phyloP scores from a whole-genome alignment of 164 flowering plant genomes.

The Tetracentron sinense region DNA sequence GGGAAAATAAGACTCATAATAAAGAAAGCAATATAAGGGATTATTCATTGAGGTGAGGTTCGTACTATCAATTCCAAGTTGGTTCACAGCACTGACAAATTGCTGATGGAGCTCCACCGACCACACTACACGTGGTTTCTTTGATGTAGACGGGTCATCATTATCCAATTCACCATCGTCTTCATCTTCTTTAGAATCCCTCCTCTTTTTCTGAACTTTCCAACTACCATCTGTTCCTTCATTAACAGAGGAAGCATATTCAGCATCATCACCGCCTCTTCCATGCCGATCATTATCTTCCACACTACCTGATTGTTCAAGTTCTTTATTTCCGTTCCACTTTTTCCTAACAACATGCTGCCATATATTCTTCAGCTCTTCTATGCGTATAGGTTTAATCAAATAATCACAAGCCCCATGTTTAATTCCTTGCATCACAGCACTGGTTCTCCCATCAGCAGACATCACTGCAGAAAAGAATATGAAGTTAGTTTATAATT shows the following conservation, averaged over 20 bases:
- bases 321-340: constrained; percentile 52
- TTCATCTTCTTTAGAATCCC: constrained; percentile 51
- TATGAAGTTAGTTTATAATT: constrained; percentile 8
- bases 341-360: constrained; percentile 82
- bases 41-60: constrained; percentile 11
- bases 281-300: constrained; percentile 55
- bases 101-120: constrained; percentile 87
- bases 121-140: constrained; percentile 95
- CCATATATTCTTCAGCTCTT: constrained; percentile 81
- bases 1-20: background rate
- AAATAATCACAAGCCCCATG: constrained; percentile 95
- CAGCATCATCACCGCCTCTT: constrained; percentile 48
- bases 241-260: constrained; percentile 55
- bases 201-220: constrained; percentile 52
- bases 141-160: constrained; percentile 62
- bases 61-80: constrained; percentile 92
- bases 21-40: constrained; percentile 2
- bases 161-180: constrained; percentile 64
- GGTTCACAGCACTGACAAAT: constrained; percentile 85
- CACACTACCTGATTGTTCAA: constrained; percentile 50
- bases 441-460: constrained; percentile 62
- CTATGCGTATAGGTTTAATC: constrained; percentile 76
- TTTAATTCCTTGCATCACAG: constrained; percentile 68
- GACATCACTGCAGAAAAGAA: constrained; percentile 73
- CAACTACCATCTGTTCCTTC: constrained; percentile 55